Conservation (phyloP, 1,139 yeast species). For the Pichia sp. region DNA sequence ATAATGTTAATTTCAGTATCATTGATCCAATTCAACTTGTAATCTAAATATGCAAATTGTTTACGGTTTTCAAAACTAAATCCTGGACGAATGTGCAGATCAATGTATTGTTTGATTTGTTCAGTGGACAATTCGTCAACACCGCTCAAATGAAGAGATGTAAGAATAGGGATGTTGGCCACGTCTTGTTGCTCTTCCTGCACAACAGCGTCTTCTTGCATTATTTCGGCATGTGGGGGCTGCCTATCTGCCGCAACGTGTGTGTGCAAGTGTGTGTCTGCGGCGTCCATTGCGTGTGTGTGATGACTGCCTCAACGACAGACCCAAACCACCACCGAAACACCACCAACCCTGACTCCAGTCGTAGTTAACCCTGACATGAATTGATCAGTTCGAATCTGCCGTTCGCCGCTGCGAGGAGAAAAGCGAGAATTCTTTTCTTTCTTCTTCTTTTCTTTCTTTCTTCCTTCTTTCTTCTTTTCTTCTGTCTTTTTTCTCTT, state of each 20-base stretch:
- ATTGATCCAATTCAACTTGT: constrained; percentile 62
- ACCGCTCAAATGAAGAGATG: constrained; percentile 51
- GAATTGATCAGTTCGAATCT: too few relatives aligned
- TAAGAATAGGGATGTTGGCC: constrained; percentile 35
- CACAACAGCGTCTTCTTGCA: neutral
- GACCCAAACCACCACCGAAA: too few relatives aligned
- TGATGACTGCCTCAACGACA: too few relatives aligned
- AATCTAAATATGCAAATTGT: constrained; percentile 23
- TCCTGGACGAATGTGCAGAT: constrained; percentile 41
- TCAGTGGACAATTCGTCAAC: constrained; percentile 64
- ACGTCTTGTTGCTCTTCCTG: neutral
- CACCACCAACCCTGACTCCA: too few relatives aligned
- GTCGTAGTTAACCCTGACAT: too few relatives aligned
- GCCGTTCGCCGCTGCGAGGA: neutral
- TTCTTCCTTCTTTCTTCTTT: neutral
- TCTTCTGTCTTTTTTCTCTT: neutral
- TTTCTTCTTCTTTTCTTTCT: neutral
- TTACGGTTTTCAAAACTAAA: constrained; percentile 29
- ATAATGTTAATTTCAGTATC: constrained; percentile 54
- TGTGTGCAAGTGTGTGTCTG: too few relatives aligned
- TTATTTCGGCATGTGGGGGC: too few relatives aligned
- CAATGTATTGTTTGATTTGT: constrained; percentile 54
- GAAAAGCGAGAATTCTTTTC: neutral
- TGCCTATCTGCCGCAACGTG: too few relatives aligned
- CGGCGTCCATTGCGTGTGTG: too few relatives aligned